Evolutionary conservation across 2,329 filamentous ascomycete genomes (phyloP).

Genomic region (Chrysoporthe austroafricana): DNA sequence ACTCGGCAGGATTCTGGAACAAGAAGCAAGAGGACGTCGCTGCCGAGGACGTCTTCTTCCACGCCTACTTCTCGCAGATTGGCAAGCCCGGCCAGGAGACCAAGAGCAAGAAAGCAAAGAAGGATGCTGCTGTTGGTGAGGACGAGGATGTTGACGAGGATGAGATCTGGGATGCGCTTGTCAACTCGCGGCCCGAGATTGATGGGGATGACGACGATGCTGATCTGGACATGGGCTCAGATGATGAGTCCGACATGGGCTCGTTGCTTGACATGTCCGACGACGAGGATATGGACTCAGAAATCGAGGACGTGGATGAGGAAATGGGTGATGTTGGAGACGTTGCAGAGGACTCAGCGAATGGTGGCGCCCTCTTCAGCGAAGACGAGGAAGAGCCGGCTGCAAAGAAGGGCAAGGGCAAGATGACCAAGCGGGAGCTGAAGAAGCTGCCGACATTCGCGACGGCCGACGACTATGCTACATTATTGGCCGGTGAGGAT

Average conservation of each 20-base stretch:
- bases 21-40: constrained; percentile 87
- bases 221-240: constrained; percentile 51
- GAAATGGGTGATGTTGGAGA: constrained; percentile 48
- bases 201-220: constrained; percentile 61
- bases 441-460: constrained; percentile 92
- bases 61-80: constrained; percentile 86
- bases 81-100: constrained; percentile 63
- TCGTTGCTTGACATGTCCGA: constrained; percentile 38
- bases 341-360: constrained; percentile 51
- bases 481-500: constrained; percentile 75
- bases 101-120: constrained; percentile 37
- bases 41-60: constrained; percentile 96
- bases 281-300: constrained; percentile 43
- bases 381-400: constrained; percentile 43
- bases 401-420: constrained; percentile 43
- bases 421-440: constrained; percentile 78
- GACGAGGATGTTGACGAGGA: constrained; percentile 69
- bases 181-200: constrained; percentile 77
- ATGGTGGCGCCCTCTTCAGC: constrained; percentile 57
- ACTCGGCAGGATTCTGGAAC: constrained; percentile 88
- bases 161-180: constrained; percentile 90
- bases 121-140: constrained; percentile 51
- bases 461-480: constrained; percentile 90
- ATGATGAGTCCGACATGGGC: constrained; percentile 48
- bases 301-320: constrained; percentile 45